A percentile compares a stretch with the other conserved stretches of the same genome.
These are phyloP conservation scores for Chlamydomonas sp. DNA, from an alignment of 139 green algal species.

Conservation along the genomic window DNA sequence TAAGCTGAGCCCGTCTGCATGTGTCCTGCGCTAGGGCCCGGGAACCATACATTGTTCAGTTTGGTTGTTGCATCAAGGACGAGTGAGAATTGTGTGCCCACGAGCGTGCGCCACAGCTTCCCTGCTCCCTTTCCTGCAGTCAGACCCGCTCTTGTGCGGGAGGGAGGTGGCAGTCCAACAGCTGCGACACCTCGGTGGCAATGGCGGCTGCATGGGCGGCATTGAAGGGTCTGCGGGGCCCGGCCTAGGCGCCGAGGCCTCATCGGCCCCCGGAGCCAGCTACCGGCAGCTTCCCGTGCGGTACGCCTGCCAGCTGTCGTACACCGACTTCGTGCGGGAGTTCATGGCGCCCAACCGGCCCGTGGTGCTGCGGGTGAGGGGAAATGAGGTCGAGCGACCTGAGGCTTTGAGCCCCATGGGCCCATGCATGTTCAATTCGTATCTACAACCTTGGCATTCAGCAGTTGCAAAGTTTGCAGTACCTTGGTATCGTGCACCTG, in stretches of 20 bases:
- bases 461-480: neutral
- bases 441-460: neutral
- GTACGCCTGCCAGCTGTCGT: slow-evolving; percentile 53
- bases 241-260: neutral
- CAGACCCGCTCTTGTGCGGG: slow-evolving; percentile 1
- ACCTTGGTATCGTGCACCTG: neutral
- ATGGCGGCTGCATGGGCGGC: neutral
- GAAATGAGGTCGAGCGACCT: too few relatives aligned
- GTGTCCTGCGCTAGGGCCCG: too few relatives aligned
- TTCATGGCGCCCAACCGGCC: slow-evolving; percentile 78
- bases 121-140: neutral
- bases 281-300: slow-evolving; percentile 28
- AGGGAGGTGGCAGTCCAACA: neutral
- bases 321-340: slow-evolving; percentile 60
- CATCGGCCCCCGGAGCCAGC: neutral
- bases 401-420: neutral
- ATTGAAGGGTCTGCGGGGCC: neutral
- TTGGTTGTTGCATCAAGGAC: too few relatives aligned
- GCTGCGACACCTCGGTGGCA: neutral
- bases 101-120: neutral
- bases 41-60: too few relatives aligned
- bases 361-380: slow-evolving; percentile 66
- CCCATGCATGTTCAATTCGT: neutral
- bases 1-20: too few relatives aligned
- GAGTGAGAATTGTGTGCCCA: neutral